phyloP scores from a whole-genome alignment of 257 asterid species.

The Penstemon davidsonii region DNA sequence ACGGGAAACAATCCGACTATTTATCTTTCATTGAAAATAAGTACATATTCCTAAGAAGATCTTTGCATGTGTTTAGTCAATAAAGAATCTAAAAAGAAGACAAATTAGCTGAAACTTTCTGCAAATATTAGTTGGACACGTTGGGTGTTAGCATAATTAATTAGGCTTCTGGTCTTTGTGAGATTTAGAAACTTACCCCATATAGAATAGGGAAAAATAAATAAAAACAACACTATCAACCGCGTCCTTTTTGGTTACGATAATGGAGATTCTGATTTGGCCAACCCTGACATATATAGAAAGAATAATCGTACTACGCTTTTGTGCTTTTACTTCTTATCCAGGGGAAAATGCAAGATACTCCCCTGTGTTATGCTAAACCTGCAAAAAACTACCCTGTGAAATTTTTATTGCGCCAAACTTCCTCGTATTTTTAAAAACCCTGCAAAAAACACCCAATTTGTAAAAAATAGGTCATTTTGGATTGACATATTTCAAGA shows the following conservation, averaged over 20 bases:
- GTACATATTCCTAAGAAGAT: background rate
- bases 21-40: background rate
- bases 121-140: conserved; percentile 19
- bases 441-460: no score
- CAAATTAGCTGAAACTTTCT: background rate
- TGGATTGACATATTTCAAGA: no score
- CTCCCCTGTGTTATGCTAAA: no score
- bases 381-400: no score
- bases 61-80: background rate
- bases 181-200: background rate
- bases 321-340: background rate
- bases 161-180: background rate
- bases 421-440: no score
- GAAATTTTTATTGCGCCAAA: no score
- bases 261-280: background rate
- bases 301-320: background rate
- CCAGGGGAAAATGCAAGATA: no score
- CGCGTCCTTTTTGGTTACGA: background rate
- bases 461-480: no score
- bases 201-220: background rate
- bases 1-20: background rate
- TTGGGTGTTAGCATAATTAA: background rate
- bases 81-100: conserved; percentile 9
- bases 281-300: background rate
- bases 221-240: background rate